Conservation (phyloP, 2,329 filamentous ascomycete genomes). For the Shiraia sp. region DNA sequence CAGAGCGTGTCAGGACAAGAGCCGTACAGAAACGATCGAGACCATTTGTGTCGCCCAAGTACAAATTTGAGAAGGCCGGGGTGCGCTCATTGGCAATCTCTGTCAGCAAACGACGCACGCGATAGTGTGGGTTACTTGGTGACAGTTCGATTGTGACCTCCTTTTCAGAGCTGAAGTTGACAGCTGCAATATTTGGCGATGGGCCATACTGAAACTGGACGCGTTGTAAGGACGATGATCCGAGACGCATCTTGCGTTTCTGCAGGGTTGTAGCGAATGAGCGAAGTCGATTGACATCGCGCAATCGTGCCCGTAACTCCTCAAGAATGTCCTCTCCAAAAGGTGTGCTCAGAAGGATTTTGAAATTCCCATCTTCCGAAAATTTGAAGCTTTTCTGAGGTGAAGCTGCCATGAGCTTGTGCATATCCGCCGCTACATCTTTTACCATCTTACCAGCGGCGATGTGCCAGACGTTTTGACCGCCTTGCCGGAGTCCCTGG, state of each 20-base stretch:
- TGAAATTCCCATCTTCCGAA: conserved; percentile 64
- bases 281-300: conserved; percentile 71
- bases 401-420: conserved; percentile 44
- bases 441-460: conserved; percentile 45
- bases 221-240: conserved; percentile 59
- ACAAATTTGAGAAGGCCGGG: conserved; percentile 59
- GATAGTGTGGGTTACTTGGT: conserved; percentile 67
- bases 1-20: conserved; percentile 63
- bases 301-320: conserved; percentile 63
- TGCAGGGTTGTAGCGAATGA: conserved; percentile 68
- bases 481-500: conserved; percentile 33
- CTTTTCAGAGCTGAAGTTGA: conserved; percentile 58
- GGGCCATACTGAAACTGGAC: conserved; percentile 71
- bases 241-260: conserved; percentile 61
- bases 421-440: conserved; percentile 39
- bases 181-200: conserved; percentile 56
- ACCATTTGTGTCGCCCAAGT: conserved; percentile 54
- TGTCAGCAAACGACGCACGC: conserved; percentile 63
- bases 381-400: conserved; percentile 67
- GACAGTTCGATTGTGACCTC: conserved; percentile 63
- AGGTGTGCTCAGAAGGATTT: conserved; percentile 61
- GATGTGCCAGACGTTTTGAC: conserved; percentile 45
- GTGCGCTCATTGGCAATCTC: conserved; percentile 61
- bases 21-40: conserved; percentile 62
- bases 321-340: conserved; percentile 64